Conservation (phyloP, 768 basidiomycete species). For the Pholiota microspora region DNA sequence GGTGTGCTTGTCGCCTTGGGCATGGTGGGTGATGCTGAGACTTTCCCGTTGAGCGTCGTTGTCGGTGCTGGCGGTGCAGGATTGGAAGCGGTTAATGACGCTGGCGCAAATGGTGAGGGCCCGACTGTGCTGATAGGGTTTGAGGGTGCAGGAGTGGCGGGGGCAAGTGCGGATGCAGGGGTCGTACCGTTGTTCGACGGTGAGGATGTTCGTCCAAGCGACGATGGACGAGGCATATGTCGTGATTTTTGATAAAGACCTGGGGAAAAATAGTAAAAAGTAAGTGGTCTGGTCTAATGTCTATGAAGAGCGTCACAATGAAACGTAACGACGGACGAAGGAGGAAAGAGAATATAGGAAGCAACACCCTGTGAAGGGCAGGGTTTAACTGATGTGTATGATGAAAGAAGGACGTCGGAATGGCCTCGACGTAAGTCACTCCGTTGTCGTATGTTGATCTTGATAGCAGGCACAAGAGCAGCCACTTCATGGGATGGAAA, state of each 20-base stretch:
- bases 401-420: conserved; percentile 2
- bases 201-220: conserved; percentile 44
- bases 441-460: conserved; percentile 15
- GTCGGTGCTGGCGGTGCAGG: conserved; percentile 15
- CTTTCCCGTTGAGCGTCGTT: conserved; percentile 18
- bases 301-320: conserved; percentile 1
- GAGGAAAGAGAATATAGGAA: conserved; percentile 14
- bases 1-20: conserved; percentile 10
- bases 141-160: conserved; percentile 18
- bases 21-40: conserved; percentile 15
- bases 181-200: conserved; percentile 23
- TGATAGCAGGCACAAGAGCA: conserved; percentile 10
- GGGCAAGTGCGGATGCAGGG: conserved; percentile 20
- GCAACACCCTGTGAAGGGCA: conserved; percentile 5
- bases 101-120: conserved; percentile 30
- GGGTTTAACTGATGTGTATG: conserved; percentile 9
- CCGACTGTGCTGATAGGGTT: conserved; percentile 24
- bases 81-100: conserved; percentile 22
- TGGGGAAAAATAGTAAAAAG: conserved; percentile 33
- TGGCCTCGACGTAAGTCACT: conserved; percentile 7
- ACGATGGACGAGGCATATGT: conserved; percentile 69
- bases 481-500: conserved; percentile 10
- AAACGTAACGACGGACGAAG: conserved; percentile 2
- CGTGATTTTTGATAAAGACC: conserved; percentile 86
- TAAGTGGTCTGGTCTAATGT: conserved; percentile 12